Evolutionary conservation across 441 rosid genomes (phyloP).

Genomic region (Euphorbia neoarborescens): DNA sequence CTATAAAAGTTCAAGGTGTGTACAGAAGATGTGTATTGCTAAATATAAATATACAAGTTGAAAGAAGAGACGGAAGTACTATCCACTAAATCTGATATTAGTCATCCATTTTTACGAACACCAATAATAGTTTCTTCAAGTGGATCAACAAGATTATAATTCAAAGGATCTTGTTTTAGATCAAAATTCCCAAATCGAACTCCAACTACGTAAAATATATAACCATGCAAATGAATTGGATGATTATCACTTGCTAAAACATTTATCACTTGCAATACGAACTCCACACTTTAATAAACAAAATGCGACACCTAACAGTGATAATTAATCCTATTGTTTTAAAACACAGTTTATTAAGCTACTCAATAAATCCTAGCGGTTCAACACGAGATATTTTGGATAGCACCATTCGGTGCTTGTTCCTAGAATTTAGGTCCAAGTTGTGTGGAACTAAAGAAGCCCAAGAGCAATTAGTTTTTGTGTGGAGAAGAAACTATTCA

Average conservation of each 20-base stretch:
- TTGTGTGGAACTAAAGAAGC: not conserved
- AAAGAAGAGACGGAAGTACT: too few species aligned
- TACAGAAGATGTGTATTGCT: too few species aligned
- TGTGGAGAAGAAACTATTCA: not conserved
- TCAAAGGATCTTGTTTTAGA: slow-evolving; percentile 14
- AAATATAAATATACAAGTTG: too few species aligned
- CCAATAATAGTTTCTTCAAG: slow-evolving; percentile 35
- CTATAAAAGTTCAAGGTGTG: too few species aligned
- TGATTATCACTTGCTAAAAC: slow-evolving; percentile 34
- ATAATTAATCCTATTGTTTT: too few species aligned
- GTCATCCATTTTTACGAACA: slow-evolving; percentile 35
- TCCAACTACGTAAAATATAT: slow-evolving; percentile 26
- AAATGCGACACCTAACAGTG: too few species aligned
- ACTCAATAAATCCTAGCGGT: slow-evolving; percentile 6
- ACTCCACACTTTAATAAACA: slow-evolving; percentile 35
- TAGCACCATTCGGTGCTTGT: slow-evolving; percentile 4
- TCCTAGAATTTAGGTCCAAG: not conserved
- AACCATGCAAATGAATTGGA: slow-evolving; percentile 40
- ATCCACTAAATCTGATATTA: slow-evolving; percentile 39
- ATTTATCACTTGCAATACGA: slow-evolving; percentile 35
- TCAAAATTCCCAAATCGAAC: slow-evolving; percentile 23
- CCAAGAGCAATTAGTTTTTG: not conserved
- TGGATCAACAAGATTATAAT: slow-evolving; percentile 33
- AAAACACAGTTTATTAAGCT: not conserved
- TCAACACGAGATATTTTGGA: not conserved